Base-by-base conservation (phyloP, 148 eudicot species). In the Vaccinium macrocarpon region DNA sequence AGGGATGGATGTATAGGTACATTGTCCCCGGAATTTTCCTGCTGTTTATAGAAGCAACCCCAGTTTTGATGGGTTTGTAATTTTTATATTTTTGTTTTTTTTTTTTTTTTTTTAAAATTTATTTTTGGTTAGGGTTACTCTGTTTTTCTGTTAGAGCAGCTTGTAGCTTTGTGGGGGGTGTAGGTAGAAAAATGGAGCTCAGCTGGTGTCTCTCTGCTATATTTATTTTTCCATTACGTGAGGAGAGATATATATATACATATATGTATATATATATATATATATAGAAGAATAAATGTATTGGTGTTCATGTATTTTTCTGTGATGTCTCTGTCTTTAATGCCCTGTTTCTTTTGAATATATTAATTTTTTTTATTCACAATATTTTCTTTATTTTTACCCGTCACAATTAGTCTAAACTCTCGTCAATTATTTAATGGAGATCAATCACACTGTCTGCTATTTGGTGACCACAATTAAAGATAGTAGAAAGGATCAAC, bases 11-110 rank as follows among this genome's bases (percentile, higher is more conserved):
- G 90, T 87, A 86, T 87, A 82, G 84, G 2, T 19, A 1, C 2
- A n/a, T n/a, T n/a, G 88, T 92, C 95, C 98, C 95, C 97, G 97
- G 95, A 88, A 83, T 90, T 11, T 84, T 82, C 86, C 72, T 49
- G 80, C 68, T 42, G 79, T 62, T 27, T 1, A 7, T 21, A 23
- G 77, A 50, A 76, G 64, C 18, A 61, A 75, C 85, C 84, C 66
- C 52, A 38, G 42, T 85, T 74, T 48, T 56, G 59, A 81, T 81
- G 83, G 83, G 71, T 70, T 11, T 68, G 18, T 76, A 50, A 18
- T 19, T 75, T 8, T 8, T 64, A n/a, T 25, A 8, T 10, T 10
- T 10, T 64, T n/a, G n/a, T 64, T 27, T 5, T 64, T 64, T 46
- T 4, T 0, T 2, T 25, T 66, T 64, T 32, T 1, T 32, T 32